Evolutionary conservation across 495 filamentous ascomycete species (phyloP).

Genomic region (Penicillium lagena): DNA sequence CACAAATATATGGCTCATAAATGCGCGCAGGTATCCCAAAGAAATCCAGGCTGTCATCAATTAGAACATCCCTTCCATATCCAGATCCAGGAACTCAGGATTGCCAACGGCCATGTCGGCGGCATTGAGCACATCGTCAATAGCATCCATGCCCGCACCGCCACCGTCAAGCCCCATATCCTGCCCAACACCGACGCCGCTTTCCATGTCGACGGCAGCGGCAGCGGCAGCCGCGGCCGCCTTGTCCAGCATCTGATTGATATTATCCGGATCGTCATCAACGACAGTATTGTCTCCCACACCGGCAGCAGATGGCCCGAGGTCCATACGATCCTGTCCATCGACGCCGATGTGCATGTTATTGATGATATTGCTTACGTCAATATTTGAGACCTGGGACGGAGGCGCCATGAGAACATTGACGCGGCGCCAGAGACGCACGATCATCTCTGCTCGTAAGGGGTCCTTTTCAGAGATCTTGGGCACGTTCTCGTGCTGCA

Average conservation of each 20-base stretch:
- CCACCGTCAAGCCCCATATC: constrained; percentile 23
- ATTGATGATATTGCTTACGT: constrained; percentile 36
- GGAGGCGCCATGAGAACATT: constrained; percentile 49
- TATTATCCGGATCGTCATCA: constrained; percentile 31
- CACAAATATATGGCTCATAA: no score
- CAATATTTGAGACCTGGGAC: constrained; percentile 33
- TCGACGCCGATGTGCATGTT: constrained; percentile 35
- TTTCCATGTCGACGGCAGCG: constrained; percentile 27
- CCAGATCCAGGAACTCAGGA: constrained; percentile 43
- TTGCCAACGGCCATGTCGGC: constrained; percentile 43
- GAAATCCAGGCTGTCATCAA: background rate
- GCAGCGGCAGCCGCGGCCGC: constrained; percentile 30
- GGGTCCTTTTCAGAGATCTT: constrained; percentile 55
- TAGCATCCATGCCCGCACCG: constrained; percentile 29
- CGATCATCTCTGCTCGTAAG: constrained; percentile 59
- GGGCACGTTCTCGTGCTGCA: constrained; percentile 55
- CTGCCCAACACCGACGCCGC: constrained; percentile 14
- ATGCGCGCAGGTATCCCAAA: background rate
- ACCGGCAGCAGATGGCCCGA: constrained; percentile 15
- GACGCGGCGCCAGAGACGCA: constrained; percentile 69
- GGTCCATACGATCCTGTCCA: constrained; percentile 27
- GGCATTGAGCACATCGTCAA: constrained; percentile 42
- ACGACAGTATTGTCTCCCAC: constrained; percentile 11
- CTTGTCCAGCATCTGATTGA: constrained; percentile 43
- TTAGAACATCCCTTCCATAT: constrained; percentile 45